phyloP scores from a whole-genome alignment of 2,329 filamentous ascomycete species.

The Arthrobotrys megalospora region DNA sequence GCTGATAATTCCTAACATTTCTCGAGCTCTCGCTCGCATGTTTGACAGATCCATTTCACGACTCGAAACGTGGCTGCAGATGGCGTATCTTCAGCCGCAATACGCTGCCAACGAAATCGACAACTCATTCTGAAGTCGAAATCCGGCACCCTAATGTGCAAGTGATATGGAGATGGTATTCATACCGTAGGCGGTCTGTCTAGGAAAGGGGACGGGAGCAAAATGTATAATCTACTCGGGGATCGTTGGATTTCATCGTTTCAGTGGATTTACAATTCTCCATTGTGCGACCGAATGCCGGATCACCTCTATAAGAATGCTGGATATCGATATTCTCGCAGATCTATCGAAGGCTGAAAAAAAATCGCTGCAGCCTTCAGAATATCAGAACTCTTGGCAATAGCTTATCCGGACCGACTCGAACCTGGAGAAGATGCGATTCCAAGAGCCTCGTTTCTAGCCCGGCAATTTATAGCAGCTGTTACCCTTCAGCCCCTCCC shows the following conservation, averaged over 20 bases:
- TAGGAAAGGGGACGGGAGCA: too few species aligned
- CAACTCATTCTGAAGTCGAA: background rate
- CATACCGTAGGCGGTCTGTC: too few species aligned
- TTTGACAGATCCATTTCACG: background rate
- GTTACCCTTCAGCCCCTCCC: background rate
- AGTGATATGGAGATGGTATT: too few species aligned
- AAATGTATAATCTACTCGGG: too few species aligned
- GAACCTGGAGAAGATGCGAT: background rate
- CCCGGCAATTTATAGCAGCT: background rate
- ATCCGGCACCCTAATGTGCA: too few species aligned
- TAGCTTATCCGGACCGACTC: background rate
- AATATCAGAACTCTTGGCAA: constrained; percentile 22
- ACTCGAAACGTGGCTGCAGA: background rate
- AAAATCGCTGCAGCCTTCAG: too few species aligned
- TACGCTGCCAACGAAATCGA: background rate
- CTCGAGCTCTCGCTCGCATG: background rate
- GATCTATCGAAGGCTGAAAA: background rate
- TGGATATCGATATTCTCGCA: too few species aligned
- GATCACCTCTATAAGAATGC: too few species aligned
- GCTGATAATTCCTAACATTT: background rate
- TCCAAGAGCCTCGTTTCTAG: background rate
- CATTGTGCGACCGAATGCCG: background rate
- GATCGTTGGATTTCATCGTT: too few species aligned
- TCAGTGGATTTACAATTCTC: too few species aligned
- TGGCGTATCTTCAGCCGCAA: constrained; percentile 1